Evolutionary conservation across 345 rosid genomes (phyloP).

Genomic region (Brassica carinata): DNA sequence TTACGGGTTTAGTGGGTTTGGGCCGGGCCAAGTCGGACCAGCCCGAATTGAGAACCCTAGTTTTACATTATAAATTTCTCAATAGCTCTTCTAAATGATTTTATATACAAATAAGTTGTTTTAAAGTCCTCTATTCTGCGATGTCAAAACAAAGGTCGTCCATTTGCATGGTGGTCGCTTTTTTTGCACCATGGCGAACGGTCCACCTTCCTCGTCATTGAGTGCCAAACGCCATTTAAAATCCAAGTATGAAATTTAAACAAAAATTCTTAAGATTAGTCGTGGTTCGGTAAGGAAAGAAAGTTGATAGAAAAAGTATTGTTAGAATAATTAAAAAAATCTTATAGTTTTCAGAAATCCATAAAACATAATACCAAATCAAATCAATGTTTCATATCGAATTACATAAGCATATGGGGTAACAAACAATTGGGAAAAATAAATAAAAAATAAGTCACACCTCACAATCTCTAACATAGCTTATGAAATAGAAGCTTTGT

Average conservation of each 20-base stretch:
- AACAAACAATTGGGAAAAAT: constrained; percentile 13
- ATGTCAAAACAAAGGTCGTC: too few species aligned
- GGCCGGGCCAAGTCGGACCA: too few species aligned
- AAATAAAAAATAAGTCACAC: constrained; percentile 29
- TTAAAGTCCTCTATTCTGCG: too few species aligned
- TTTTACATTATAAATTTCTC: too few species aligned
- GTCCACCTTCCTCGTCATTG: too few species aligned
- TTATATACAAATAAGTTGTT: too few species aligned
- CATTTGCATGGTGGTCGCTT: too few species aligned
- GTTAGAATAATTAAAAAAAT: neutral
- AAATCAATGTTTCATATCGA: neutral
- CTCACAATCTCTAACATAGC: constrained; percentile 38
- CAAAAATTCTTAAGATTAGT: neutral
- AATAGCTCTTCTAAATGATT: too few species aligned
- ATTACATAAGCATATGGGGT: constrained; percentile 16
- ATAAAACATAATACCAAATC: constrained; percentile 13
- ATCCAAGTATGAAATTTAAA: neutral
- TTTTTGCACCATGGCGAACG: too few species aligned
- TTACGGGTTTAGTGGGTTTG: too few species aligned
- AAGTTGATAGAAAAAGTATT: neutral
- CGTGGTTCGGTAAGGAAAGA: neutral
- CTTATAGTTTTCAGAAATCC: constrained; percentile 5
- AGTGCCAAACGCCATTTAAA: too few species aligned
- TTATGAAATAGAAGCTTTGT: constrained; percentile 37
- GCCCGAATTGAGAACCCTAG: too few species aligned